Evolutionary conservation across 257 asterid genomes (phyloP).

Genomic region (Thymus mandschuricus): DNA sequence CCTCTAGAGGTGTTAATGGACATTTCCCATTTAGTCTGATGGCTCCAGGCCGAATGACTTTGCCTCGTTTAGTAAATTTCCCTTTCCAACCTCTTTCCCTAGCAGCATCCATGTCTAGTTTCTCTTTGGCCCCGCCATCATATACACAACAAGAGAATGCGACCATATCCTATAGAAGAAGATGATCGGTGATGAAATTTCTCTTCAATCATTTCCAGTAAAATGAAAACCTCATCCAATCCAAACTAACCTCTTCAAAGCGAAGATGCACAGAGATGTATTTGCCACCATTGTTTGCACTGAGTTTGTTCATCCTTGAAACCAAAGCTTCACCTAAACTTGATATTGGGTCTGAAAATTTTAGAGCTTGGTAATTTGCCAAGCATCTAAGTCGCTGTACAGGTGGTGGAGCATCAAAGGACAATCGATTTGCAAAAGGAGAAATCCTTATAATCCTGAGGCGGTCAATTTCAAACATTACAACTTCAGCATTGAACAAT

Average conservation of each 20-base stretch:
- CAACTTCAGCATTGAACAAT: slow-evolving; percentile 26
- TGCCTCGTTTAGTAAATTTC: slow-evolving; percentile 89
- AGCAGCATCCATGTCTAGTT: slow-evolving; percentile 94
- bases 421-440: slow-evolving; percentile 93
- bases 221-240: slow-evolving; percentile 23
- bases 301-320: slow-evolving; percentile 81
- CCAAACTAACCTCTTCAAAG: slow-evolving; percentile 89
- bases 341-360: slow-evolving; percentile 73
- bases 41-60: slow-evolving; percentile 88
- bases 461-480: slow-evolving; percentile 19
- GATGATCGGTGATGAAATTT: slow-evolving; percentile 26
- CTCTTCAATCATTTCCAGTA: slow-evolving; percentile 19
- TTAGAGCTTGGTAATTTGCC: slow-evolving; percentile 92
- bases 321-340: slow-evolving; percentile 74
- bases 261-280: slow-evolving; percentile 98
- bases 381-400: slow-evolving; percentile 91
- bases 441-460: slow-evolving; percentile 89
- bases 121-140: slow-evolving; percentile 90
- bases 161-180: slow-evolving; percentile 87
- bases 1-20: slow-evolving; percentile 97
- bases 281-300: slow-evolving; percentile 86
- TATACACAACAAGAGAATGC: slow-evolving; percentile 97
- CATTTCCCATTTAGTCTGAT: slow-evolving; percentile 91
- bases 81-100: slow-evolving; percentile 99
- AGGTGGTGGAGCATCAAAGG: slow-evolving; percentile 87